phyloP scores from a whole-genome alignment of 2,329 filamentous ascomycete genomes.

The Sporothrix inflata region DNA sequence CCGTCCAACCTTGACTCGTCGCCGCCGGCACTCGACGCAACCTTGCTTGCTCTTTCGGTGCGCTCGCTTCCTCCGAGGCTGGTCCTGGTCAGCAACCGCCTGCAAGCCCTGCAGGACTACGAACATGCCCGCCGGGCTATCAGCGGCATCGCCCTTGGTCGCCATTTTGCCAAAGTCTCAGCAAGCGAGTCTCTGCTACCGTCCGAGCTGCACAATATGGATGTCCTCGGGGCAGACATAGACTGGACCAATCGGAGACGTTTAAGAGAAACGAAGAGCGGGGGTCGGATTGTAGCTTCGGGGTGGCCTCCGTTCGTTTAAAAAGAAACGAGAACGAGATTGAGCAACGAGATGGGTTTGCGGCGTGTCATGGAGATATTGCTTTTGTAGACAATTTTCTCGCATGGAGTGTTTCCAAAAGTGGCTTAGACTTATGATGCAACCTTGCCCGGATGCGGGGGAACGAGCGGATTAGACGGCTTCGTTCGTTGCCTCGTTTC shows the following conservation, averaged over 20 bases:
- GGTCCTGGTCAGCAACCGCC: background rate
- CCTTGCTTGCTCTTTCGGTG: conserved; percentile 20
- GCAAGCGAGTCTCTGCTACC: no score
- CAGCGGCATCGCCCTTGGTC: background rate
- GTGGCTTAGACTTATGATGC: background rate
- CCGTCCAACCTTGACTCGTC: conserved; percentile 12
- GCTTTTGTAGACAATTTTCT: background rate
- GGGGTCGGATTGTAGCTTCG: no score
- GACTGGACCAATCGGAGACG: no score
- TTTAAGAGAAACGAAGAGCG: no score
- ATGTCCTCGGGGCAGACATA: background rate
- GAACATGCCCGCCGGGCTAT: background rate
- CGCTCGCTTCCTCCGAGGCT: conserved; percentile 15
- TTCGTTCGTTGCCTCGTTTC: background rate
- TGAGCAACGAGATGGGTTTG: background rate
- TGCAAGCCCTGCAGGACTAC: conserved; percentile 18
- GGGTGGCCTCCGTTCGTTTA: background rate
- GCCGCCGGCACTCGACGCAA: conserved; percentile 10
- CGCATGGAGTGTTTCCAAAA: background rate
- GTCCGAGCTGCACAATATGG: background rate
- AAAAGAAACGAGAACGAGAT: conserved; percentile 1
- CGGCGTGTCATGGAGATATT: background rate
- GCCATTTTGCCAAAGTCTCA: background rate
- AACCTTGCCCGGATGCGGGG: background rate
- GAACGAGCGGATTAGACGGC: background rate